Percentiles rank a stretch among this genome's conserved stretches.
phyloP scores from a whole-genome alignment of 163 green algal species.

The Chlamydomonas reinhardtii region DNA sequence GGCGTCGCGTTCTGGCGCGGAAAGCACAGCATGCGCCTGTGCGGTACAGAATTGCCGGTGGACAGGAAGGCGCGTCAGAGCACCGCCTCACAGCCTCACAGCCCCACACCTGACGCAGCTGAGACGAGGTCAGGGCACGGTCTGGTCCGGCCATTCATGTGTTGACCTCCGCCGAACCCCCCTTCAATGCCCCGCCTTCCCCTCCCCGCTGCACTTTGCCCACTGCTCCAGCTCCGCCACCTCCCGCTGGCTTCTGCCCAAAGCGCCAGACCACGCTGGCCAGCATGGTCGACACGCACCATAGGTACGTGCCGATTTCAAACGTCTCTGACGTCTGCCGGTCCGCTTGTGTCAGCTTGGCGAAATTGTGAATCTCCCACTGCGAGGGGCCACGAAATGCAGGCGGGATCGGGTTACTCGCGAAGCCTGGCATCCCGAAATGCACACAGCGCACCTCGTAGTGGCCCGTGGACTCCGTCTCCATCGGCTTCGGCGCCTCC shows the following conservation, averaged over 20 bases:
- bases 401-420: too few relatives aligned
- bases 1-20: slow-evolving; percentile 71
- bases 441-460: slow-evolving; percentile 35
- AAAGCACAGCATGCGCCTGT: slow-evolving; percentile 86
- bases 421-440: not conserved
- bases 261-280: too few relatives aligned
- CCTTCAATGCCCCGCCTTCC: too few relatives aligned
- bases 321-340: slow-evolving; percentile 70
- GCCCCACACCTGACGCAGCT: too few relatives aligned
- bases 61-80: too few relatives aligned
- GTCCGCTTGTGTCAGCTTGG: slow-evolving; percentile 34
- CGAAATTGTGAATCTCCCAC: slow-evolving; percentile 67
- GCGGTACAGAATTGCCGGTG: not conserved
- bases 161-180: too few relatives aligned
- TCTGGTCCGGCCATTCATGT: too few relatives aligned
- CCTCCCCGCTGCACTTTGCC: too few relatives aligned
- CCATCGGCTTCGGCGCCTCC: slow-evolving; percentile 31
- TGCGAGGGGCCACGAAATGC: slow-evolving; percentile 23
- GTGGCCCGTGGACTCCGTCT: slow-evolving; percentile 23
- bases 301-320: slow-evolving; percentile 74
- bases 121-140: too few relatives aligned
- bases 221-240: too few relatives aligned
- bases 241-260: too few relatives aligned
- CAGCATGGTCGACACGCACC: slow-evolving; percentile 51
- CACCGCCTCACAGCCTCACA: too few relatives aligned